phyloP scores from a whole-genome alignment of 768 basidiomycete genomes.

The Lepiota brunneoincarnata region DNA sequence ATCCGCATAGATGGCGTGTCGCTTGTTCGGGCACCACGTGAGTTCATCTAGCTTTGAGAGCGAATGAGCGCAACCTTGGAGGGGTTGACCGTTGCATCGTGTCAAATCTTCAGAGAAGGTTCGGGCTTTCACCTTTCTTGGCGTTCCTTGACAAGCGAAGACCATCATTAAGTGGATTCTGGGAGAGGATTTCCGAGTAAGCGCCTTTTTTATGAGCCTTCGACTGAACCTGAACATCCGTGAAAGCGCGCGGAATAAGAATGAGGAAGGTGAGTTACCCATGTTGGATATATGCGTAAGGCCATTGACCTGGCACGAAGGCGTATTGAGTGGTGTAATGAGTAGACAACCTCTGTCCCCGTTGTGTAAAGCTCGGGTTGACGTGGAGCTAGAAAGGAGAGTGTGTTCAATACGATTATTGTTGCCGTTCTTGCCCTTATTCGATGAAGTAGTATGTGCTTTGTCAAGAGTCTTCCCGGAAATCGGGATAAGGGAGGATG shows the following conservation, averaged over 20 bases:
- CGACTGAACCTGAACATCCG: neutral
- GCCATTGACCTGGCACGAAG: too few species aligned
- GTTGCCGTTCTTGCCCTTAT: too few species aligned
- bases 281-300: neutral
- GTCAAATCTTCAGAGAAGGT: slow-evolving; percentile 5
- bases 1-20: slow-evolving; percentile 37
- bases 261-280: neutral
- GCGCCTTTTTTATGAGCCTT: neutral
- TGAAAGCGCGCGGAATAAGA: neutral
- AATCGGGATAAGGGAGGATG: too few species aligned
- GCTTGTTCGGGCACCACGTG: slow-evolving; percentile 19
- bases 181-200: neutral
- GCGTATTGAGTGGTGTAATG: too few species aligned
- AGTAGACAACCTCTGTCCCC: too few species aligned
- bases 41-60: neutral
- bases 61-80: neutral
- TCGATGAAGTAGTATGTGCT: too few species aligned
- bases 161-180: neutral
- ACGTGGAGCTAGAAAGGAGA: too few species aligned
- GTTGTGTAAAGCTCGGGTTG: too few species aligned
- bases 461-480: too few species aligned
- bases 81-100: neutral
- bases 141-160: neutral
- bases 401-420: too few species aligned
- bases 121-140: neutral